These are phyloP conservation scores for Zygosaccharomyces bisporus DNA, from an alignment of 805 yeast genomes.

Conservation along the genomic window DNA sequence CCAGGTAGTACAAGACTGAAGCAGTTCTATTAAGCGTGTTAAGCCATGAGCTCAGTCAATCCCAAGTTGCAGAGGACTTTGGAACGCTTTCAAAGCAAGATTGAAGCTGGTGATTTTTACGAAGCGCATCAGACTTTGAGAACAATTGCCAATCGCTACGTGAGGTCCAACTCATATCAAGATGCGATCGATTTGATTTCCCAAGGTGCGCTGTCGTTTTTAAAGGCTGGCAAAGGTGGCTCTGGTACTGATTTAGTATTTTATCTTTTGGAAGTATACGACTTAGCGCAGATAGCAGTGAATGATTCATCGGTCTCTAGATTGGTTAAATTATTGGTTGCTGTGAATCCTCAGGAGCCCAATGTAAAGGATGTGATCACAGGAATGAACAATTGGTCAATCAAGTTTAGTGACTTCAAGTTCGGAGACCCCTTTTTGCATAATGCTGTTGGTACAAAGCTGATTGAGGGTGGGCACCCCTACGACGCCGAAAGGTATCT, in stretches of 20 bases:
- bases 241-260: slow-evolving; percentile 74
- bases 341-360: slow-evolving; percentile 49
- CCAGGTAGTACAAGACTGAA: not conserved
- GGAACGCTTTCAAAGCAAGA: slow-evolving; percentile 61
- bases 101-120: slow-evolving; percentile 72
- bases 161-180: slow-evolving; percentile 58
- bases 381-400: slow-evolving; percentile 65
- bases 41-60: slow-evolving; percentile 14
- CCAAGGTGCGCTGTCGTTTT: slow-evolving; percentile 64
- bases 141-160: slow-evolving; percentile 82
- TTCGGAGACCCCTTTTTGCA: slow-evolving; percentile 77
- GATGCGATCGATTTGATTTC: slow-evolving; percentile 73
- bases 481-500: slow-evolving; percentile 72
- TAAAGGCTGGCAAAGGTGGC: slow-evolving; percentile 69
- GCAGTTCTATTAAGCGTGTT: not conserved
- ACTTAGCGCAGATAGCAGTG: slow-evolving; percentile 44
- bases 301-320: slow-evolving; percentile 44
- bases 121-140: slow-evolving; percentile 95
- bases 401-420: slow-evolving; percentile 44
- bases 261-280: slow-evolving; percentile 70
- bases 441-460: slow-evolving; percentile 65
- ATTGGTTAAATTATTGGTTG: slow-evolving; percentile 45
- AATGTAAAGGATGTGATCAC: slow-evolving; percentile 64
- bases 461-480: slow-evolving; percentile 48
- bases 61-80: slow-evolving; percentile 55